Conservation (phyloP, 2,329 filamentous ascomycete species). For the Pestalotiopsis sp. region DNA sequence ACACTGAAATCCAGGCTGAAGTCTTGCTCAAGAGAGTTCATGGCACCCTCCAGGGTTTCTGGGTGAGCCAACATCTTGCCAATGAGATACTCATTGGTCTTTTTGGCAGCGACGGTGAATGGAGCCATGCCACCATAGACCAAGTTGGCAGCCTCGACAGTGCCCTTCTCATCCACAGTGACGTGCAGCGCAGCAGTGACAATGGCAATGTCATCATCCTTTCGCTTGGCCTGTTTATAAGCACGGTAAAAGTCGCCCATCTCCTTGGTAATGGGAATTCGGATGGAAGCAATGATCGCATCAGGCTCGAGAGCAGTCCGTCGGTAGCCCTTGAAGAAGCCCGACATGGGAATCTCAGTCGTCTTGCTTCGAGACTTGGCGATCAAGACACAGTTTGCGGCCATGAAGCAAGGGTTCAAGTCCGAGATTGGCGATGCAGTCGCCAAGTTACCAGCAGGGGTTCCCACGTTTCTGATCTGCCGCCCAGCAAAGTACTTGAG, state of each 20-base stretch:
- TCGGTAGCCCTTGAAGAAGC: conserved; percentile 92
- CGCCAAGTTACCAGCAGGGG: conserved; percentile 89
- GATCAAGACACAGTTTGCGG: conserved; percentile 78
- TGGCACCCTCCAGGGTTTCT: conserved; percentile 82
- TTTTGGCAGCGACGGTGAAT: conserved; percentile 83
- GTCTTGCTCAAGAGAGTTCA: conserved; percentile 86
- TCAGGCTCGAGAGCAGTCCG: conserved; percentile 79
- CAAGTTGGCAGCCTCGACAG: conserved; percentile 74
- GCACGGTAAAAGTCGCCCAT: conserved; percentile 84
- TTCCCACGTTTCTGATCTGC: conserved; percentile 97
- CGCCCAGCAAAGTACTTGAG: conserved; percentile 92
- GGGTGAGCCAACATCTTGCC: conserved; percentile 82
- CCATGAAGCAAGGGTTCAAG: conserved; percentile 91
- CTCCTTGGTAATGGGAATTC: conserved; percentile 75
- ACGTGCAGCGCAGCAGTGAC: conserved; percentile 86
- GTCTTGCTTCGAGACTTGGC: conserved; percentile 75
- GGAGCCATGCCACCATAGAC: conserved; percentile 97
- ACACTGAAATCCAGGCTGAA: conserved; percentile 90
- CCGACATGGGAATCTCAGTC: conserved; percentile 84
- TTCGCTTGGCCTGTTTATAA: conserved; percentile 96
- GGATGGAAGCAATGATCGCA: conserved; percentile 82
- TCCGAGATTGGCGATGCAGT: conserved; percentile 97
- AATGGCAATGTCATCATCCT: conserved; percentile 98
- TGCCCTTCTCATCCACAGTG: conserved; percentile 66
- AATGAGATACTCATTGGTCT: conserved; percentile 70